Conservation (phyloP, 208 protist species). For the Leishmania major region DNA sequence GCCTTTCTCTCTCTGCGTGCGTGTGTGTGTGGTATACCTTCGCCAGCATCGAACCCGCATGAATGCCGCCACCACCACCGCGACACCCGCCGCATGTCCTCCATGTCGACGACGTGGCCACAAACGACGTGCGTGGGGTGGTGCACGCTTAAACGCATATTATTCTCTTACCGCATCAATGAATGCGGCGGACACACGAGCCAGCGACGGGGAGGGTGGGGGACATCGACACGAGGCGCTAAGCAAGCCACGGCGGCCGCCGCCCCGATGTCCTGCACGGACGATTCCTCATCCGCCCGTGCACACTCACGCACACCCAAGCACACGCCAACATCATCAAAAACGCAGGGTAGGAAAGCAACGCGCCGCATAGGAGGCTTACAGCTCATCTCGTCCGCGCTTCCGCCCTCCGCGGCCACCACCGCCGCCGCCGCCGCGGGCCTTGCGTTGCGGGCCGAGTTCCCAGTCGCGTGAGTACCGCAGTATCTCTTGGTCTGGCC, state of each 20-base stretch:
- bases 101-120: background rate
- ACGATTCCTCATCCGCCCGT: background rate
- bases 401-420: constrained; percentile 20
- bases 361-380: background rate
- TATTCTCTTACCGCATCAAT: background rate
- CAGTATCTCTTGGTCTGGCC: constrained; percentile 55
- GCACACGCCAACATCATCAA: background rate
- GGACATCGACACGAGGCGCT: background rate
- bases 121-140: background rate
- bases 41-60: background rate
- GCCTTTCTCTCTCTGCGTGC: background rate
- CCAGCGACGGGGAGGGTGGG: background rate
- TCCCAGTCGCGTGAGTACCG: constrained; percentile 75
- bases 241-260: background rate
- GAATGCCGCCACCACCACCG: background rate
- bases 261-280: background rate
- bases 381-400: constrained; percentile 15
- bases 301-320: background rate
- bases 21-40: background rate
- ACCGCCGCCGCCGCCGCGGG: constrained; percentile 11
- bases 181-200: background rate
- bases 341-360: background rate
- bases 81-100: background rate
- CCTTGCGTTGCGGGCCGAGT: constrained; percentile 48
- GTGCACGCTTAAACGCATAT: background rate